phyloP scores from a whole-genome alignment of 2,329 filamentous ascomycete species.

The Fusarium sarcochroum region DNA sequence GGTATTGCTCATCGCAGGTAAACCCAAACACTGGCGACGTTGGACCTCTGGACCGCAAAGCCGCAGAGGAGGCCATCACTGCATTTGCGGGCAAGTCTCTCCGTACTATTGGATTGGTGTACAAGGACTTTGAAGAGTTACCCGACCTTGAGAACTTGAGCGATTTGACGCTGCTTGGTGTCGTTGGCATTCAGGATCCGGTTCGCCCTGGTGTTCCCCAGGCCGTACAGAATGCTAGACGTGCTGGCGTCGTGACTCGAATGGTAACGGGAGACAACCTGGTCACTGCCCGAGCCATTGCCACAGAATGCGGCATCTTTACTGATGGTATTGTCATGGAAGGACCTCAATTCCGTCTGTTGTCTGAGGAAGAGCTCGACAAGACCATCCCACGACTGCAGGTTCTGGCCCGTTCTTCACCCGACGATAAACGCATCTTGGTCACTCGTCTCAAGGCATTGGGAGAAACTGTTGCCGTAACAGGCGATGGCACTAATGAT shows the following conservation, averaged over 20 bases:
- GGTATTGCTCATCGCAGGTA: constrained; percentile 64
- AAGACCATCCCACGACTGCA: constrained; percentile 77
- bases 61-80: constrained; percentile 75
- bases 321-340: constrained; percentile 81
- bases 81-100: constrained; percentile 84
- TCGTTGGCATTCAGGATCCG: constrained; percentile 84
- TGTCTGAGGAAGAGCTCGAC: constrained; percentile 75
- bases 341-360: constrained; percentile 81
- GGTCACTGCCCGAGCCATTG: constrained; percentile 83
- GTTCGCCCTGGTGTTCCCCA: constrained; percentile 79
- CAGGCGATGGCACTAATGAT: constrained; percentile 87
- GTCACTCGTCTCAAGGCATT: constrained; percentile 79
- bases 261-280: constrained; percentile 92
- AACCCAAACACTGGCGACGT: constrained; percentile 60
- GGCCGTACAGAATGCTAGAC: constrained; percentile 79
- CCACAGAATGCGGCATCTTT: constrained; percentile 82
- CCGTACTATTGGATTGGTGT: constrained; percentile 86
- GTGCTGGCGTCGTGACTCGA: constrained; percentile 82
- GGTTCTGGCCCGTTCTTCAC: constrained; percentile 80
- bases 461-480: constrained; percentile 84
- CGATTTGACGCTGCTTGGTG: constrained; percentile 74
- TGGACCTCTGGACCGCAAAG: constrained; percentile 65
- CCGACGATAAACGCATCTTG: constrained; percentile 81
- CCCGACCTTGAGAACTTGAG: constrained; percentile 69
- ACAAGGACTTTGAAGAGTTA: constrained; percentile 79